Evolutionary conservation across 2,329 filamentous ascomycete species (phyloP).

Genomic region (Coniochaeta sp.): DNA sequence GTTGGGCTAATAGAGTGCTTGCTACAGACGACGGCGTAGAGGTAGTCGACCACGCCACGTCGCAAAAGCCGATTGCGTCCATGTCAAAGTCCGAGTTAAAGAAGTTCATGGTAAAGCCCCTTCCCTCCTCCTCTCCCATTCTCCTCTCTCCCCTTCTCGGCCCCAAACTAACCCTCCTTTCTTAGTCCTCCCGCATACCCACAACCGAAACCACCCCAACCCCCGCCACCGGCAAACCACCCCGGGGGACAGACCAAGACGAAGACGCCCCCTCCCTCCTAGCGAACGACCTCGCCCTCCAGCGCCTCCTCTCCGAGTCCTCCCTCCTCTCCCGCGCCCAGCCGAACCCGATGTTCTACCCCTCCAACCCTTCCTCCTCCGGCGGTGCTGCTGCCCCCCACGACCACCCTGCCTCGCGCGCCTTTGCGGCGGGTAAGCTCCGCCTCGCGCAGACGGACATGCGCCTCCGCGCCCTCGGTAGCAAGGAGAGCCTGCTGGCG

Average conservation of each 20-base stretch:
- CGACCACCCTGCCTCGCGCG: slow-evolving; percentile 25
- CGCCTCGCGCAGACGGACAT: slow-evolving; percentile 78
- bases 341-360: slow-evolving; percentile 37
- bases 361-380: slow-evolving; percentile 29
- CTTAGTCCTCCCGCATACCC: slow-evolving; percentile 45
- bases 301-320: slow-evolving; percentile 84
- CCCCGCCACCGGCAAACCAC: slow-evolving; percentile 13
- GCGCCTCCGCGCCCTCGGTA: slow-evolving; percentile 72
- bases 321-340: slow-evolving; percentile 65
- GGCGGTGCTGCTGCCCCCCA: slow-evolving; percentile 13
- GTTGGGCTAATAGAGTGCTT: too few species aligned
- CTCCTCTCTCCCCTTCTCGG: slow-evolving; percentile 4
- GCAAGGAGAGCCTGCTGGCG: slow-evolving; percentile 64
- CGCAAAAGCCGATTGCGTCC: slow-evolving; percentile 22
- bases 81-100: slow-evolving; percentile 67
- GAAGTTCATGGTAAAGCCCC: slow-evolving; percentile 67
- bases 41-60: slow-evolving; percentile 54
- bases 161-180: slow-evolving; percentile 14
- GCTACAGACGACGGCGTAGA: slow-evolving; percentile 34
- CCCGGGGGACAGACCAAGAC: slow-evolving; percentile 25
- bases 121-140: not conserved
- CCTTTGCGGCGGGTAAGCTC: slow-evolving; percentile 57
- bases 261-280: slow-evolving; percentile 64
- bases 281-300: slow-evolving; percentile 87
- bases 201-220: slow-evolving; percentile 9